Conservation (phyloP, 1,139 yeast genomes). For the Candida glucosophila region DNA sequence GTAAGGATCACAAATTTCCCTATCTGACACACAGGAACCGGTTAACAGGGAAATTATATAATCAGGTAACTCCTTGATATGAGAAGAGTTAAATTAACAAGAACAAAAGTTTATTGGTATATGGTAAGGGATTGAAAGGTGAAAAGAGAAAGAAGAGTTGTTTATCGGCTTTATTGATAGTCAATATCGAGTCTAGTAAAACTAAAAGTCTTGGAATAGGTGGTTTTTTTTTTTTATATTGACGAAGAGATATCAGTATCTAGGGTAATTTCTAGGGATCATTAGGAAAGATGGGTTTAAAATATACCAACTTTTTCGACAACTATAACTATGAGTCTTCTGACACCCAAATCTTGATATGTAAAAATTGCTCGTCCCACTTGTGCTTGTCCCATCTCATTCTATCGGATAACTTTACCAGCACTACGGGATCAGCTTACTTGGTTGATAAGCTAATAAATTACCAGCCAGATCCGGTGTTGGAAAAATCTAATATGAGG, state of each 20-base stretch:
- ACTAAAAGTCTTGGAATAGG: too few relatives aligned
- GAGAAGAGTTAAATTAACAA: too few relatives aligned
- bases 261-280: not conserved
- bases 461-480: slow-evolving; percentile 20
- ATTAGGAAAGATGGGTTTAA: slow-evolving; percentile 23
- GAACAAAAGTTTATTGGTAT: too few relatives aligned
- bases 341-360: slow-evolving; percentile 37
- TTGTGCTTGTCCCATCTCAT: slow-evolving; percentile 39
- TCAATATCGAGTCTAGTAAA: too few relatives aligned
- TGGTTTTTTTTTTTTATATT: not conserved
- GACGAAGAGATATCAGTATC: not conserved
- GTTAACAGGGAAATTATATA: too few relatives aligned
- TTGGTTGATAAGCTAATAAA: slow-evolving; percentile 44
- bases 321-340: slow-evolving; percentile 23
- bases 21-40: too few relatives aligned
- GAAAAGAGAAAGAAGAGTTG: too few relatives aligned
- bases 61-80: too few relatives aligned
- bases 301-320: slow-evolving; percentile 31
- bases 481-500: slow-evolving; percentile 42
- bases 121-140: too few relatives aligned
- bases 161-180: too few relatives aligned
- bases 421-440: slow-evolving; percentile 45
- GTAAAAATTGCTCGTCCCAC: slow-evolving; percentile 46
- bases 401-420: slow-evolving; percentile 42
- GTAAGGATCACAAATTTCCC: too few relatives aligned